phyloP scores from a whole-genome alignment of 768 basidiomycete species.

The Pisolithus marmoratus region DNA sequence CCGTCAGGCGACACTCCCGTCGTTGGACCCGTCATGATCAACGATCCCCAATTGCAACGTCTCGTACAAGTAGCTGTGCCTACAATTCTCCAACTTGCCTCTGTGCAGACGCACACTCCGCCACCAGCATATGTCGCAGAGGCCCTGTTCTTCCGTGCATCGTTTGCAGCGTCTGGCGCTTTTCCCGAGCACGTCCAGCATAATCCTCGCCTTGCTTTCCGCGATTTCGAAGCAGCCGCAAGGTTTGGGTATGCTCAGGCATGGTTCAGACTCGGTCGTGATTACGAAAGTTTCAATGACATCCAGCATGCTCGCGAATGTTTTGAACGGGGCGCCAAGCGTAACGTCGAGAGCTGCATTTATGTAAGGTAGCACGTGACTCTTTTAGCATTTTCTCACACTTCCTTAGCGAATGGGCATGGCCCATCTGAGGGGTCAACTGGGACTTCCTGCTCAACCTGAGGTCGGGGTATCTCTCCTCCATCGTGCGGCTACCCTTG shows the following conservation, averaged over 20 bases:
- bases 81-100: slow-evolving; percentile 53
- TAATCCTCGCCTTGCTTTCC: slow-evolving; percentile 77
- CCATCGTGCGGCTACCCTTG: slow-evolving; percentile 67
- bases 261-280: slow-evolving; percentile 89
- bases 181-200: slow-evolving; percentile 59
- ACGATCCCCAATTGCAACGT: slow-evolving; percentile 53
- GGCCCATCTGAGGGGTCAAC: slow-evolving; percentile 87
- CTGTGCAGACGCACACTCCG: slow-evolving; percentile 28
- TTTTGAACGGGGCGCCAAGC: slow-evolving; percentile 76
- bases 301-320: slow-evolving; percentile 69
- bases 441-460: slow-evolving; percentile 52
- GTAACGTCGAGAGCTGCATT: slow-evolving; percentile 70
- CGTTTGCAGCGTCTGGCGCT: slow-evolving; percentile 65
- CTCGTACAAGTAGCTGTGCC: slow-evolving; percentile 63
- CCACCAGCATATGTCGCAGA: slow-evolving; percentile 51
- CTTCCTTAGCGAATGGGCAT: slow-evolving; percentile 76
- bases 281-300: slow-evolving; percentile 88
- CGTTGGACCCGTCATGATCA: slow-evolving; percentile 47
- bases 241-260: slow-evolving; percentile 70
- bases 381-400: slow-evolving; percentile 5
- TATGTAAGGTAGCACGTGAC: slow-evolving; percentile 50
- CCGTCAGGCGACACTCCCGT: slow-evolving; percentile 38
- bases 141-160: slow-evolving; percentile 71
- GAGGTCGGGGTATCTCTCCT: slow-evolving; percentile 65
- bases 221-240: slow-evolving; percentile 84